phyloP scores from a whole-genome alignment of 805 yeast genomes.

The Ogataea paraovalis region DNA sequence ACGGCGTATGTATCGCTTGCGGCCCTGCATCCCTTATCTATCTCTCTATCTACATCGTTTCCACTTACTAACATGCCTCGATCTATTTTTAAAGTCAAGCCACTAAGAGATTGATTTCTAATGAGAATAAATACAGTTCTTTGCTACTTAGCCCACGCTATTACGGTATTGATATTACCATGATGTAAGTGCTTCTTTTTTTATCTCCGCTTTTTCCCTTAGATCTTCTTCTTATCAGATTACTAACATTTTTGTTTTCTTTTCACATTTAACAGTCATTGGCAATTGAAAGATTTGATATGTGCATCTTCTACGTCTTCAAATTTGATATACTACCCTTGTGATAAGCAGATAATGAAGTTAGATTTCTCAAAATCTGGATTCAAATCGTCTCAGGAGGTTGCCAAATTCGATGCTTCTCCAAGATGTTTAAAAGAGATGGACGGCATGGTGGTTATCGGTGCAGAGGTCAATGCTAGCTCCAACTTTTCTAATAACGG shows the following conservation, averaged over 20 bases:
- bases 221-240: slow-evolving; percentile 2
- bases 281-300: slow-evolving; percentile 59
- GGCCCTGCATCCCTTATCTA: not conserved
- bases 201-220: not conserved
- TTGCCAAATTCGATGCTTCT: slow-evolving; percentile 52
- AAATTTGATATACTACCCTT: slow-evolving; percentile 54
- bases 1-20: not conserved
- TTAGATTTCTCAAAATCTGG: slow-evolving; percentile 5
- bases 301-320: slow-evolving; percentile 46
- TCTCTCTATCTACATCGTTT: not conserved
- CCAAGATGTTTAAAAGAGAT: slow-evolving; percentile 70
- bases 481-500: slow-evolving; percentile 25
- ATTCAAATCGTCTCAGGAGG: slow-evolving; percentile 20
- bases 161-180: slow-evolving; percentile 32
- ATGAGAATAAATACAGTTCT: slow-evolving; percentile 9
- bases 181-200: slow-evolving; percentile 28
- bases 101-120: not conserved
- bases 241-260: not conserved
- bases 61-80: too few species aligned
- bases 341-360: slow-evolving; percentile 44
- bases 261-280: slow-evolving; percentile 11
- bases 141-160: slow-evolving; percentile 20
- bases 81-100: not conserved
- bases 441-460: slow-evolving; percentile 46
- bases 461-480: slow-evolving; percentile 36